These are phyloP conservation scores for Tricholoma terreum DNA, from an alignment of 768 basidiomycete species.

Conservation along the genomic window DNA sequence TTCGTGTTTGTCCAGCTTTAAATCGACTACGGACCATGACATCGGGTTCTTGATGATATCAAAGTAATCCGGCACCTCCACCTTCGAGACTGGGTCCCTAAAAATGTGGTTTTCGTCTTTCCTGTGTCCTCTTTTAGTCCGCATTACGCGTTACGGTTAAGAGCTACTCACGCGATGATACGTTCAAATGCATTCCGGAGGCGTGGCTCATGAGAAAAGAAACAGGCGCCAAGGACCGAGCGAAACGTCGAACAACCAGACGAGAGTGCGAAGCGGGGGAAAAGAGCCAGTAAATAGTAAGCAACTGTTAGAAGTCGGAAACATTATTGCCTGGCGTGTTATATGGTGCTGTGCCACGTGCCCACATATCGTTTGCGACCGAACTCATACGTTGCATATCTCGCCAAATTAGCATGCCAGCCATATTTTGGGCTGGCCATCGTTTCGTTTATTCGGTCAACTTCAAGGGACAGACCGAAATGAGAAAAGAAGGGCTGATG, in stretches of 20 bases:
- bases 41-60: slow-evolving; percentile 84
- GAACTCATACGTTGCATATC: slow-evolving; percentile 17
- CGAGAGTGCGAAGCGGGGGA: background rate
- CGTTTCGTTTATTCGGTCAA: too few species aligned
- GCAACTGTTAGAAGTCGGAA: slow-evolving; percentile 3
- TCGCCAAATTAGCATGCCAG: too few species aligned
- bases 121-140: slow-evolving; percentile 37
- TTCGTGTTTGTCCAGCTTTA: slow-evolving; percentile 76
- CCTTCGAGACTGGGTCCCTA: slow-evolving; percentile 74
- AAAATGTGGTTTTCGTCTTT: slow-evolving; percentile 75
- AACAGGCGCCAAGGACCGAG: slow-evolving; percentile 48
- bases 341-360: slow-evolving; percentile 24
- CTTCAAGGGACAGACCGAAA: too few species aligned
- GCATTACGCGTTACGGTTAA: background rate
- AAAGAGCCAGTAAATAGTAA: background rate
- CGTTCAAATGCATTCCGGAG: slow-evolving; percentile 67
- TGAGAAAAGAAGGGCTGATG: too few species aligned
- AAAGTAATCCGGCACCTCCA: slow-evolving; percentile 87
- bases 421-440: too few species aligned
- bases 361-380: too few species aligned
- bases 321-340: slow-evolving; percentile 12
- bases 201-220: slow-evolving; percentile 64
- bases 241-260: background rate
- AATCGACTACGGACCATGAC: slow-evolving; percentile 82
- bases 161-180: slow-evolving; percentile 58